Evolutionary conservation across 2,329 filamentous ascomycete species (phyloP), one percentile per base, ranked within the genome.

Genomic region (Trichoderma koningii): DNA sequence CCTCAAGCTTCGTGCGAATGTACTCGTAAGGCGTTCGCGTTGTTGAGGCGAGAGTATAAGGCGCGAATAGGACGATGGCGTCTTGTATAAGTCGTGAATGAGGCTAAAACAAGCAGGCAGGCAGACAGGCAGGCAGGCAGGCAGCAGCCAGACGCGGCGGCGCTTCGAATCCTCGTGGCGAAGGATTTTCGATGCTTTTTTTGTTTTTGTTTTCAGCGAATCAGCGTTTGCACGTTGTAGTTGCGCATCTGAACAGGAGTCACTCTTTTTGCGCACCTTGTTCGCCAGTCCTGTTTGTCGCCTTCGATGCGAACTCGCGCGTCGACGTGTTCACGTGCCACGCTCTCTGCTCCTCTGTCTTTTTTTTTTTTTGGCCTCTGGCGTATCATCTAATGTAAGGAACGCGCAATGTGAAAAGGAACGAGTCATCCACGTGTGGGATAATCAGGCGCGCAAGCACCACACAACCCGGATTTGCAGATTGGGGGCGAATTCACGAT

Each of bases 101-200:
- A 61, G 17, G 57, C 57, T 55, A 15, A 57, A 17, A n/a, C 15
- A 26, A 10, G 38, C n/a, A 61, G 57, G 57, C 57, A 61, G 57
- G 57, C 57, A 61, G 48, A n/a, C n/a, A n/a, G n/a, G n/a, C 15
- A 26, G 9, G 38, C n/a, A 61, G 57, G 57, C 57, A 61, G 57
- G 57, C 57, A 61, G 48, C 57, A 61, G 57, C 34, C 47, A 38
- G 34, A 52, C 38, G 34, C 34, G 34, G 34, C 34, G 34, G 34
- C 47, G 38, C 12, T 52, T 61, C 30, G 34, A 61, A 30, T 30
- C 42, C 34, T 6, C 42, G 57, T 44, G 57, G 47, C 57, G 42
- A 52, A 34, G 30, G 9, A 14, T 17, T 17, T 17, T 21, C 17
- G 9, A 15, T 30, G 34, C 34, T 23, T 23, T 23, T 23, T 23